A percentile compares a stretch with the other conserved stretches of the same genome.
Conservation (phyloP, 2,329 filamentous ascomycete species). For the Allantophomopsis cytisporea region DNA sequence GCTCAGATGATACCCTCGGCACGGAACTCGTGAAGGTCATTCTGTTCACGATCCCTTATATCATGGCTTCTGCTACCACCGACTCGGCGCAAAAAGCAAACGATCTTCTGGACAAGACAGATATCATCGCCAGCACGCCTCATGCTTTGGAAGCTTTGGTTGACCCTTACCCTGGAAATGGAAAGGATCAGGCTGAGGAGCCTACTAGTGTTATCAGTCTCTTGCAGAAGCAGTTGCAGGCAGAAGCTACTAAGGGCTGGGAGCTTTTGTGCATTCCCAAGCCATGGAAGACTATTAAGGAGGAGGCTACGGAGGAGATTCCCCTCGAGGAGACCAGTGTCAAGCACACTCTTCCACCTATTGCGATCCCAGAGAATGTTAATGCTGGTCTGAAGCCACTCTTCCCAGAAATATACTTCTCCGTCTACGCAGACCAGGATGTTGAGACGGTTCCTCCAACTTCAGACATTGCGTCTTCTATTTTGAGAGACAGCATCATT, state of each 20-base stretch:
- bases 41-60: slow-evolving; percentile 83
- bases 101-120: slow-evolving; percentile 81
- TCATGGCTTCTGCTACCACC: slow-evolving; percentile 60
- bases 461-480: slow-evolving; percentile 61
- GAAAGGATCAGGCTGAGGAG: slow-evolving; percentile 44
- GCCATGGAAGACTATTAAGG: slow-evolving; percentile 46
- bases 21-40: slow-evolving; percentile 96
- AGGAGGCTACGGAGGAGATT: slow-evolving; percentile 45
- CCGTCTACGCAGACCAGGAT: slow-evolving; percentile 79
- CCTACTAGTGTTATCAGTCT: slow-evolving; percentile 65
- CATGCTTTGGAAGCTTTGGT: slow-evolving; percentile 77
- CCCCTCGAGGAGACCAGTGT: slow-evolving; percentile 37
- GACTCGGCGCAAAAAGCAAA: slow-evolving; percentile 61
- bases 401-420: slow-evolving; percentile 89
- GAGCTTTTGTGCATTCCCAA: slow-evolving; percentile 55
- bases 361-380: slow-evolving; percentile 64
- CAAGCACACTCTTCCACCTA: slow-evolving; percentile 67
- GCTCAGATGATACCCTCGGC: slow-evolving; percentile 70
- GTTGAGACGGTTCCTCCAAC: slow-evolving; percentile 76
- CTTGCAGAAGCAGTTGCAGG: slow-evolving; percentile 74
- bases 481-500: slow-evolving; percentile 73
- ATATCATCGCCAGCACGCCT: slow-evolving; percentile 81
- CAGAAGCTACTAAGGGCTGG: slow-evolving; percentile 65
- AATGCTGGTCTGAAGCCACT: slow-evolving; percentile 61
- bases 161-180: slow-evolving; percentile 64